Evolutionary conservation across 257 asterid species (phyloP), one percentile per base, ranked within the genome.

Genomic region (Primulina tabacum): DNA sequence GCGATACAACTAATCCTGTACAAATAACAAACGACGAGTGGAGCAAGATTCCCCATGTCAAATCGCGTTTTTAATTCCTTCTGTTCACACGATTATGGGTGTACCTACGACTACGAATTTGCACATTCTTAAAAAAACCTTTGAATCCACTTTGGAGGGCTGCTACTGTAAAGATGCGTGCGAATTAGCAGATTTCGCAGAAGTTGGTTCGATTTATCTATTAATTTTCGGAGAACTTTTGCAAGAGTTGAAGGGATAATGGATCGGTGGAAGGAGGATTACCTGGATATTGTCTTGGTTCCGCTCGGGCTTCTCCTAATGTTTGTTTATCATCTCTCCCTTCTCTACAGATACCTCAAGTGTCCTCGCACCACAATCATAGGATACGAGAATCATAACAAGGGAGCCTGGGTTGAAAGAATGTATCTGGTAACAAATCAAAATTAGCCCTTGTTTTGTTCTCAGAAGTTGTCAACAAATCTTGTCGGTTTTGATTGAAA

Each of bases 301-400:
- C 90, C 94, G 24, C 33, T 32, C 47, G 76, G 90, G 24, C 50
- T 89, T 30, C 72, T 83, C 29, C 76, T 87, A 68, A 83, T 89
- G 92, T 73, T 87, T 7, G 90, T 81, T 0, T 87, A 87, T 32
- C 96, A 84, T 76, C 84, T 84, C 76, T 32, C 81, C 77, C 87
- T 83, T 71, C 75, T 87, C 69, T 81, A 79, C 67, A 63, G 84
- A 43, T 87, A 70, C 84, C 82, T 87, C 8, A 81, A 73, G 30
- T 56, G 71, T 71, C 90, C 87, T 2, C 34, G 73, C 8, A 74
- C 79, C 21, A 89, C 94, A 0, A 67, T 75, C 72, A 58, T 87
- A 9, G 92, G 94, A 20, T 81, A 87, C 58, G 90, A 87, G 74
- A 85, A 82, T 66, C 87, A 87, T 55, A 85, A 78, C 80, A 87